Conservation (phyloP, 768 basidiomycete species). For the Daedalea quercina region DNA sequence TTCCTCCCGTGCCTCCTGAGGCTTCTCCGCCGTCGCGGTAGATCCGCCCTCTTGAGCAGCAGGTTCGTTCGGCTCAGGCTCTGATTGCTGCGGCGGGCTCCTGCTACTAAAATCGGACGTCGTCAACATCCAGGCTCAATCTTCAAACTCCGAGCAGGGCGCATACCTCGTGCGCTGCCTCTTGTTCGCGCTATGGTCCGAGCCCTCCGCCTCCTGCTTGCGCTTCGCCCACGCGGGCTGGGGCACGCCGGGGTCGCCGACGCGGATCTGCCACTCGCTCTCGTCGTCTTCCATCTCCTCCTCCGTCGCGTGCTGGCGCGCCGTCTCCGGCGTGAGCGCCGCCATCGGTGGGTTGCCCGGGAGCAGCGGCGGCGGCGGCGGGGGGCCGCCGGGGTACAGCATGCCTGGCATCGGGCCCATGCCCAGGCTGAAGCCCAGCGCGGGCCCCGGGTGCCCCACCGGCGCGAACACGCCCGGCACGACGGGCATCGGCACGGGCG, state of each 20-base stretch:
- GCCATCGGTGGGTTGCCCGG: conserved; percentile 6
- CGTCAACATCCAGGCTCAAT: neutral
- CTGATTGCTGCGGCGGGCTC: conserved; percentile 5
- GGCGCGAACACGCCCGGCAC: conserved; percentile 10
- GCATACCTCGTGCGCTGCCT: conserved; percentile 36
- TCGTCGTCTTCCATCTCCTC: conserved; percentile 64
- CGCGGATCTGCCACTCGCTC: conserved; percentile 60
- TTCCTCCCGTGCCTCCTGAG: too few species aligned
- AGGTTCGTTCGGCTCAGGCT: neutral
- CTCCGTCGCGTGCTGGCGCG: conserved; percentile 43
- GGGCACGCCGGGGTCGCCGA: conserved; percentile 43
- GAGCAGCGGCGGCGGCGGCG: neutral
- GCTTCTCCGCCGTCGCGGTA: too few species aligned
- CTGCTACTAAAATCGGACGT: neutral
- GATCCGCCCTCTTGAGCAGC: neutral
- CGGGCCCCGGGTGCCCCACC: conserved; percentile 3
- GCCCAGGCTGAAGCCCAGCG: conserved; percentile 3
- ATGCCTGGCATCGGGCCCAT: neutral
- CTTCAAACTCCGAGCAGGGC: neutral
- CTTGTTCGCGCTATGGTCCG: conserved; percentile 32
- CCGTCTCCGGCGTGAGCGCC: conserved; percentile 23
- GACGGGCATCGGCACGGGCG: conserved; percentile 11
- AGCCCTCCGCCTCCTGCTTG: conserved; percentile 33
- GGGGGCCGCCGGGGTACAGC: conserved; percentile 8
- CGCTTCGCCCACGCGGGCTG: conserved; percentile 70